A percentile compares a stretch with the other conserved stretches of the same genome.
Evolutionary conservation across 2,329 filamentous ascomycete genomes (phyloP).

Genomic region (Ophiocordyceps camponoti-saundersi): DNA sequence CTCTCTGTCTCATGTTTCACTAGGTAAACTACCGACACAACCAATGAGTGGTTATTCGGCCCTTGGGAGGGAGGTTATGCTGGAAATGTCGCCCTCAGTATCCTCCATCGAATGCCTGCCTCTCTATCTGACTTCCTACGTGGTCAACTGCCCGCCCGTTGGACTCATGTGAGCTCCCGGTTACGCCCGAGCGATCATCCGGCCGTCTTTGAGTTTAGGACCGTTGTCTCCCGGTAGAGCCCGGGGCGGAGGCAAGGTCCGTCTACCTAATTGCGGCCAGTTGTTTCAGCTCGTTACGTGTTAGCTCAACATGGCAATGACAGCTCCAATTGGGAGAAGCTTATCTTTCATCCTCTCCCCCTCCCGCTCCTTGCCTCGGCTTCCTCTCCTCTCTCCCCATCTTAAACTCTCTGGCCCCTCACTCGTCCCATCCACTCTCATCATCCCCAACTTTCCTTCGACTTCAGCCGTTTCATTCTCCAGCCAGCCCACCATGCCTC

Average conservation of each 20-base stretch:
- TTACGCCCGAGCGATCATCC: neutral
- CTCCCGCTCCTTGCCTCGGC: neutral
- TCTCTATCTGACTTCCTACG: too few species aligned
- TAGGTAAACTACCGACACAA: too few species aligned
- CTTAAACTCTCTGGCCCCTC: too few species aligned
- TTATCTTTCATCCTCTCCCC: neutral
- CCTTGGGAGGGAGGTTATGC: too few species aligned
- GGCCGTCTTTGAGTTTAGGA: neutral
- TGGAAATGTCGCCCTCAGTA: too few species aligned
- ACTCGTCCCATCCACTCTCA: too few species aligned
- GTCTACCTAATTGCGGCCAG: neutral
- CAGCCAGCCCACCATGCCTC: conserved; percentile 28
- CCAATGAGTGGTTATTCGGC: too few species aligned
- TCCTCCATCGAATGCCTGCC: too few species aligned
- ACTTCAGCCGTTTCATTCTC: too few species aligned
- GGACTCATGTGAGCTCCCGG: neutral
- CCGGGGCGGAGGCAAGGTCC: neutral
- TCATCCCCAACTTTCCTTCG: too few species aligned
- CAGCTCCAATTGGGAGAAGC: neutral
- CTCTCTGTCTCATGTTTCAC: too few species aligned
- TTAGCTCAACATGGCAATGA: neutral
- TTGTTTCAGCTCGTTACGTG: neutral
- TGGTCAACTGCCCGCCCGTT: too few species aligned
- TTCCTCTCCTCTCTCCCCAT: neutral
- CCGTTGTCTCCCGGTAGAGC: neutral